These are phyloP conservation scores for Scytalidium lignicola DNA, from an alignment of 2,329 filamentous ascomycete species.

Conservation along the genomic window DNA sequence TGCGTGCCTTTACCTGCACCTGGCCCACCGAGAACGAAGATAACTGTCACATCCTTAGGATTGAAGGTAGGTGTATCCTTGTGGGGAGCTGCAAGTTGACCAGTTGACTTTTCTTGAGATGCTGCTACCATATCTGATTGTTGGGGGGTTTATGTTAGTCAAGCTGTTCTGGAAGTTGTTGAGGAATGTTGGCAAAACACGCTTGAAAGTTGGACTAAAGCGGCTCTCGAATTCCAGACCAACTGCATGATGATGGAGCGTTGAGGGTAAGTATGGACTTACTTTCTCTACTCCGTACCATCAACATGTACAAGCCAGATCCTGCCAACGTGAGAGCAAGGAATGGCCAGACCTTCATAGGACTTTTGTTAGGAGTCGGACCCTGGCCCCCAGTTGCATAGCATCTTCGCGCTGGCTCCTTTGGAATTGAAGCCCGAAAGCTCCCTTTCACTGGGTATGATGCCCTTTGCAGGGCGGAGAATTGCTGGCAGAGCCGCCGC, in stretches of 20 bases:
- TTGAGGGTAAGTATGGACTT: slow-evolving; percentile 8
- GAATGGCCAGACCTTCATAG: slow-evolving; percentile 33
- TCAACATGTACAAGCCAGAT: slow-evolving; percentile 42
- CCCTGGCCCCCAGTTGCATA: slow-evolving; percentile 25
- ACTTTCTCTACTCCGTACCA: slow-evolving; percentile 43
- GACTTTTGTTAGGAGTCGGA: slow-evolving; percentile 22
- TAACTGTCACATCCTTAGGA: slow-evolving; percentile 72
- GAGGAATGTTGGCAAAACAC: background rate
- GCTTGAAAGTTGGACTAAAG: slow-evolving; percentile 15
- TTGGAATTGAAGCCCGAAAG: slow-evolving; percentile 12
- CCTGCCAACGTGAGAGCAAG: slow-evolving; percentile 39
- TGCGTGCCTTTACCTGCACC: slow-evolving; percentile 97
- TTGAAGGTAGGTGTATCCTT: slow-evolving; percentile 67
- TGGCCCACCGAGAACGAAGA: slow-evolving; percentile 94
- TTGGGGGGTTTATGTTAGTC: slow-evolving; percentile 7
- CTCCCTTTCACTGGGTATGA: slow-evolving; percentile 13
- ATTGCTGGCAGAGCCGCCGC: slow-evolving; percentile 19
- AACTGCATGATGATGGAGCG: background rate
- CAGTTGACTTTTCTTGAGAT: slow-evolving; percentile 4
- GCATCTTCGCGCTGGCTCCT: slow-evolving; percentile 12
- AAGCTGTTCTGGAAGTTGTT: slow-evolving; percentile 5
- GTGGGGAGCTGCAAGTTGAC: slow-evolving; percentile 39
- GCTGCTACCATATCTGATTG: slow-evolving; percentile 34
- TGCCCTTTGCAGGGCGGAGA: slow-evolving; percentile 11
- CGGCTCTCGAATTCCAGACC: slow-evolving; percentile 21